Percentiles rank a stretch among this genome's conserved stretches.
These are phyloP conservation scores for Aegilops bicornis DNA, from an alignment of 176 grass and related monocot genomes.

Conservation along the genomic window DNA sequence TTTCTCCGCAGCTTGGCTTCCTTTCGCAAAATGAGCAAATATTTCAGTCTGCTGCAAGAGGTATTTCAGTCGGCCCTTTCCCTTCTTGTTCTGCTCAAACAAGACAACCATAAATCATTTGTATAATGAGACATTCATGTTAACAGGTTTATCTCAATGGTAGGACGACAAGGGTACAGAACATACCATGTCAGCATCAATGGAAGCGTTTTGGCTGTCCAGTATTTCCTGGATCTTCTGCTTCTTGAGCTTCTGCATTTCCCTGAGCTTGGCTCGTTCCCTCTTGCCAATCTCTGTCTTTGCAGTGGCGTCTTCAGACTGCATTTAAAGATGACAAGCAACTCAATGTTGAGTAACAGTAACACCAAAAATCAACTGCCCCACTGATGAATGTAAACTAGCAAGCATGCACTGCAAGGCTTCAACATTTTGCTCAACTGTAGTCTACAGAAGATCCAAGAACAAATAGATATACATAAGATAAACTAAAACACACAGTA, in stretches of 20 bases:
- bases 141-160: not conserved
- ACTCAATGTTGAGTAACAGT: not conserved
- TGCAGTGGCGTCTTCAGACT: conserved; percentile 38
- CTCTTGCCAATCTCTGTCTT: conserved; percentile 50
- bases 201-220: conserved; percentile 56
- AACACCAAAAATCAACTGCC: not conserved
- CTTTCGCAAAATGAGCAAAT: conserved; percentile 83
- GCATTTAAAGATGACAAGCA: conserved; percentile 23
- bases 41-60: conserved; percentile 81
- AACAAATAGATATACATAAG: not conserved
- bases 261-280: conserved; percentile 58
- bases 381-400: not conserved
- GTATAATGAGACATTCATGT: not conserved
- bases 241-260: conserved; percentile 69
- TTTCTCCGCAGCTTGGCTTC: conserved; percentile 61
- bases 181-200: conserved; percentile 69
- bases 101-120: conserved; percentile 2
- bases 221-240: conserved; percentile 69
- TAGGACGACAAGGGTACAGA: not conserved
- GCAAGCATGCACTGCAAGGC: not conserved
- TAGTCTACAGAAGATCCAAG: not conserved
- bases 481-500: not conserved
- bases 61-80: conserved; percentile 64
- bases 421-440: not conserved
- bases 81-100: conserved; percentile 65